phyloP scores from a whole-genome alignment of 495 filamentous ascomycete species.

The Lepraria neglecta region DNA sequence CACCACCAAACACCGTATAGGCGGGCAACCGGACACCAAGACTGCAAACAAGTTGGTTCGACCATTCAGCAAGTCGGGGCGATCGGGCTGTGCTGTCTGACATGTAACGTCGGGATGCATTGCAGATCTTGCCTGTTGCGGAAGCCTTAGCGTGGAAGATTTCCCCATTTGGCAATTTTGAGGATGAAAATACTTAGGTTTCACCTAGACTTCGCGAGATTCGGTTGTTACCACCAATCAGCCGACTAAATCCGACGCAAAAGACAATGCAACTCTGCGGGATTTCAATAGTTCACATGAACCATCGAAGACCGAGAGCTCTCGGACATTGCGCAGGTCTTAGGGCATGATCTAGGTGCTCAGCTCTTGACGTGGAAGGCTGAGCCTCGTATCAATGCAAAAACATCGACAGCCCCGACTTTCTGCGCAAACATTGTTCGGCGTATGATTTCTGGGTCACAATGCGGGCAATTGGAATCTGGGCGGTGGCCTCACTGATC shows the following conservation, averaged over 20 bases:
- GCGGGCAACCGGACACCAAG: neutral
- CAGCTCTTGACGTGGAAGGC: neutral
- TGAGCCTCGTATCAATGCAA: conserved; percentile 9
- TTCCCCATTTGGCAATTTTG: neutral
- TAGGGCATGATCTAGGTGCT: neutral
- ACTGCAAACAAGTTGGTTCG: neutral
- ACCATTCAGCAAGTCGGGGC: neutral
- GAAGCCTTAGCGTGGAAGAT: neutral
- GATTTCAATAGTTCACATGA: conserved; percentile 5
- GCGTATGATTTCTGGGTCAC: neutral
- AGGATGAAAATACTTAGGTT: neutral
- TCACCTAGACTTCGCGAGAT: neutral
- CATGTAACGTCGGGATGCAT: neutral
- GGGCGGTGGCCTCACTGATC: neutral
- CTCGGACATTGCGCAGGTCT: neutral
- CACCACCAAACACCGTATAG: neutral
- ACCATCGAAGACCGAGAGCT: neutral
- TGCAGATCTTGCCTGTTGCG: neutral
- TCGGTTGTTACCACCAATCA: neutral
- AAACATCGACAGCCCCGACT: neutral
- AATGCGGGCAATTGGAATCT: neutral
- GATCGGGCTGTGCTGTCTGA: neutral
- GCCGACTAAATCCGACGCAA: neutral
- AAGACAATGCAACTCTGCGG: conserved; percentile 1
- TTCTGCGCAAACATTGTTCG: neutral